These are phyloP conservation scores for Rhynchosporium graminicola DNA, from an alignment of 2,329 filamentous ascomycete genomes.

Conservation along the genomic window DNA sequence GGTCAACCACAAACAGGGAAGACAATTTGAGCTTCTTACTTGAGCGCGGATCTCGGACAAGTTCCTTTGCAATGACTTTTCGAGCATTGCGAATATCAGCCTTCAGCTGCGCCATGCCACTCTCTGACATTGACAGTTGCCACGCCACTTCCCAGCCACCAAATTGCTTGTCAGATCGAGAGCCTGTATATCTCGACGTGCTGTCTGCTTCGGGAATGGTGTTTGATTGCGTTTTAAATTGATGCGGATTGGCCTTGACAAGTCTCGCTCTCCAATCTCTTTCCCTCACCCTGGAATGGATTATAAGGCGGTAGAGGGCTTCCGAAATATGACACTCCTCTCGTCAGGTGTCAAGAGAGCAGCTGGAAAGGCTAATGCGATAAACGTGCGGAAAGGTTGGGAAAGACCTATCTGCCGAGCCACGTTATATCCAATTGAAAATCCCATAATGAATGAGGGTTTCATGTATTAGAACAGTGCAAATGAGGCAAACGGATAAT, in stretches of 20 bases:
- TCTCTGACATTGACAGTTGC: neutral
- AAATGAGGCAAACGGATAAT: no score
- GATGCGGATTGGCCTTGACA: no score
- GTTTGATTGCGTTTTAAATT: no score
- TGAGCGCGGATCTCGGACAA: neutral
- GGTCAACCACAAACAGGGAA: neutral
- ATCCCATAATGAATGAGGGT: no score
- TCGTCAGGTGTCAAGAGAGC: no score
- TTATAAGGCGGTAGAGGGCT: neutral
- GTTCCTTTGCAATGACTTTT: neutral
- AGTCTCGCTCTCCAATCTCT: neutral
- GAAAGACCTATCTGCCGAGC: no score
- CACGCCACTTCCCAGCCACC: slow-evolving; percentile 2
- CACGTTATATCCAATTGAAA: no score
- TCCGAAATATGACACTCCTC: neutral
- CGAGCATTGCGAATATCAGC: neutral
- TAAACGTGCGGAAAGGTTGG: no score
- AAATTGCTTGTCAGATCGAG: neutral
- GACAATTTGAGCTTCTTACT: neutral
- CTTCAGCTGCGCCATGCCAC: neutral
- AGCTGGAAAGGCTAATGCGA: no score
- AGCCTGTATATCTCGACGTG: no score
- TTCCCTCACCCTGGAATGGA: neutral
- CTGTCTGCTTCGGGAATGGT: neutral
- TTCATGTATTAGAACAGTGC: no score